These are phyloP conservation scores for Claviceps africana DNA, from an alignment of 2,329 filamentous ascomycete genomes.

Conservation along the genomic window DNA sequence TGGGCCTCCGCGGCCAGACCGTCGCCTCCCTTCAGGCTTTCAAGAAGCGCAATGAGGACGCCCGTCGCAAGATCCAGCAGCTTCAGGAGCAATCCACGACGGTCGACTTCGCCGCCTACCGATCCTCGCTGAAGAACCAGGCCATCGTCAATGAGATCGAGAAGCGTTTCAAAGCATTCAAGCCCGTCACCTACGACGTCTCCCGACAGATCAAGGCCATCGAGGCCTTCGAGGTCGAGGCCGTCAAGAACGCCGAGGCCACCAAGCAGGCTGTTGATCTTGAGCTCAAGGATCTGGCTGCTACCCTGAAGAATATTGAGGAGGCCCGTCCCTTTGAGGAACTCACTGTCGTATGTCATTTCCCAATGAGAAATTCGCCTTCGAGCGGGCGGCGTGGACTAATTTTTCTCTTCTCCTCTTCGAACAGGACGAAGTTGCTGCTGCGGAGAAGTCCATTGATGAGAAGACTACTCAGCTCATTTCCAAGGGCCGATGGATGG, in stretches of 20 bases:
- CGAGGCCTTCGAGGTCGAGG: conserved; percentile 93
- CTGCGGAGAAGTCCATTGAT: conserved; percentile 91
- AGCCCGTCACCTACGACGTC: conserved; percentile 88
- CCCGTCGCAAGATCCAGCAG: conserved; percentile 77
- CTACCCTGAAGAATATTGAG: conserved; percentile 96
- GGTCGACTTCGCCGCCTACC: conserved; percentile 92
- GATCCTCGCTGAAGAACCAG: conserved; percentile 85
- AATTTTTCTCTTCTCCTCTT: not conserved
- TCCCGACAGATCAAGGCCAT: conserved; percentile 92
- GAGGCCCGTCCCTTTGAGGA: conserved; percentile 90
- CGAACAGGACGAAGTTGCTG: conserved; percentile 76
- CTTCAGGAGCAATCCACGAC: conserved; percentile 74
- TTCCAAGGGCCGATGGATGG: conserved; percentile 94
- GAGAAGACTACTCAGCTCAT: conserved; percentile 91
- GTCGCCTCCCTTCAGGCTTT: conserved; percentile 82
- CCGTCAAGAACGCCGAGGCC: conserved; percentile 89
- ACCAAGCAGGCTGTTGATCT: conserved; percentile 94
- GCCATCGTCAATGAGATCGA: conserved; percentile 93
- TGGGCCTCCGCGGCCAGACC: conserved; percentile 92
- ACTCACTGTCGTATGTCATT: conserved; percentile 77
- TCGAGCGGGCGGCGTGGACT: not conserved
- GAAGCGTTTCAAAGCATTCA: conserved; percentile 83
- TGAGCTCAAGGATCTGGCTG: conserved; percentile 85
- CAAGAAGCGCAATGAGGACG: conserved; percentile 99
- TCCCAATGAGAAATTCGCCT: not conserved